Evolutionary conservation across 2,329 filamentous ascomycete genomes (phyloP).

Genomic region (Thielaviopsis ethacetica): DNA sequence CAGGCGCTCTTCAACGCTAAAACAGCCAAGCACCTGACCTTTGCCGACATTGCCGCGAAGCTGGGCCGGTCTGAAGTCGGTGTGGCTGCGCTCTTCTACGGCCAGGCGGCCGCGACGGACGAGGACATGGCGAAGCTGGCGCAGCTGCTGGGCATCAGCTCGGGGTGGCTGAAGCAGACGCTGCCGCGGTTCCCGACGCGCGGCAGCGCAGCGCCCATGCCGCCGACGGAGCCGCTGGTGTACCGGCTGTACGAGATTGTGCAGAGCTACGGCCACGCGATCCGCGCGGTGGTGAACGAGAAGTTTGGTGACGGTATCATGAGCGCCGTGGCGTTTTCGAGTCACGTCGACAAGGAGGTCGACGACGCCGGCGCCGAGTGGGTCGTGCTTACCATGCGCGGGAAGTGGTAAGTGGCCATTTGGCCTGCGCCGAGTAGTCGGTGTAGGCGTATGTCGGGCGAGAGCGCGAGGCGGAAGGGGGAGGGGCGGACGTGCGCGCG

Average conservation of each 20-base stretch:
- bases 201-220: conserved; percentile 38
- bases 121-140: conserved; percentile 54
- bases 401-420: conserved; percentile 53
- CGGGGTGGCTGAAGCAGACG: conserved; percentile 32
- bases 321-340: conserved; percentile 85
- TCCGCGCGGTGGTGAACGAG: conserved; percentile 90
- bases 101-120: conserved; percentile 56
- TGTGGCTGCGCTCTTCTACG: conserved; percentile 79
- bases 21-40: conserved; percentile 38
- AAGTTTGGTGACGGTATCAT: conserved; percentile 93
- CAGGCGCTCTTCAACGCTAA: conserved; percentile 69
- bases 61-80: conserved; percentile 71
- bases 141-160: conserved; percentile 43
- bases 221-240: conserved; percentile 33
- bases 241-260: conserved; percentile 89
- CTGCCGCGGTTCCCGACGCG: conserved; percentile 65
- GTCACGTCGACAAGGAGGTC: conserved; percentile 84
- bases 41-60: conserved; percentile 57
- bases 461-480: too few species aligned
- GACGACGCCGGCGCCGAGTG: conserved; percentile 67
- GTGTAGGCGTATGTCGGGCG: not conserved
- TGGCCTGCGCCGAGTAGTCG: not conserved
- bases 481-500: not conserved
- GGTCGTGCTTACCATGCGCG: conserved; percentile 69
- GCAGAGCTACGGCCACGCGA: conserved; percentile 92